These are phyloP conservation scores for Pseudogymnoascus sp. DNA, from an alignment of 2,329 filamentous ascomycete species.

Conservation along the genomic window DNA sequence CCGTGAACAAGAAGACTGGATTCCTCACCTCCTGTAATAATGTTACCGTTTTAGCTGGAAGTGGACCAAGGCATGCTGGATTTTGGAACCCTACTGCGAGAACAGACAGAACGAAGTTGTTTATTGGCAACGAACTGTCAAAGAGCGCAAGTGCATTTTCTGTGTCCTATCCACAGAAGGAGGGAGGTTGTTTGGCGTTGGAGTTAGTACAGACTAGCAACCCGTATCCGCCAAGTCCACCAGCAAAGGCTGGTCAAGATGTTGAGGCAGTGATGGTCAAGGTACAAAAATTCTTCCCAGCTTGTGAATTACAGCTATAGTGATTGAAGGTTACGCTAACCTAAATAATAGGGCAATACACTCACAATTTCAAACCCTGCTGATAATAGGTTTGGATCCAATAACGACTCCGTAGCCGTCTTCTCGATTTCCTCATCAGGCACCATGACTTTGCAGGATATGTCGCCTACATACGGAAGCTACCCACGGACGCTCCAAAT, in stretches of 20 bases:
- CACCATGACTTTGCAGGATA: conserved; percentile 34
- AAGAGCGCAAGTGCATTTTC: conserved; percentile 32
- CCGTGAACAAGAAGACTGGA: conserved; percentile 35
- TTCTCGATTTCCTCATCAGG: conserved; percentile 32
- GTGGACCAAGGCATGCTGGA: conserved; percentile 42
- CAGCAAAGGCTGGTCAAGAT: background rate
- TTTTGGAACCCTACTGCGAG: conserved; percentile 29
- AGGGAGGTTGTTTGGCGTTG: background rate
- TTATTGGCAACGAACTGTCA: conserved; percentile 39
- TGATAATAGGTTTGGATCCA: conserved; percentile 5
- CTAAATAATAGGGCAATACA: conserved; percentile 7
- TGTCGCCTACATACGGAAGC: conserved; percentile 38
- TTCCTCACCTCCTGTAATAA: conserved; percentile 28
- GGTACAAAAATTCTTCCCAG: background rate
- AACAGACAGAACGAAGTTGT: conserved; percentile 27
- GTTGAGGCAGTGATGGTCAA: background rate
- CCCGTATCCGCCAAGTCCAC: background rate
- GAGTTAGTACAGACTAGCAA: background rate
- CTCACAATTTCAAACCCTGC: conserved; percentile 12
- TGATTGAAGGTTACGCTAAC: background rate
- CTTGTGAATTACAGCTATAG: conserved; percentile 12
- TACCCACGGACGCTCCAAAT: conserved; percentile 41
- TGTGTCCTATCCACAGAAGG: conserved; percentile 8
- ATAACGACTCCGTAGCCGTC: conserved; percentile 35
- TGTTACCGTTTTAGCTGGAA: conserved; percentile 31